A percentile compares a stretch with the other conserved stretches of the same genome.
These are phyloP conservation scores for Podospora bellae-mahoneyi DNA, from an alignment of 495 filamentous ascomycete genomes.

Conservation along the genomic window DNA sequence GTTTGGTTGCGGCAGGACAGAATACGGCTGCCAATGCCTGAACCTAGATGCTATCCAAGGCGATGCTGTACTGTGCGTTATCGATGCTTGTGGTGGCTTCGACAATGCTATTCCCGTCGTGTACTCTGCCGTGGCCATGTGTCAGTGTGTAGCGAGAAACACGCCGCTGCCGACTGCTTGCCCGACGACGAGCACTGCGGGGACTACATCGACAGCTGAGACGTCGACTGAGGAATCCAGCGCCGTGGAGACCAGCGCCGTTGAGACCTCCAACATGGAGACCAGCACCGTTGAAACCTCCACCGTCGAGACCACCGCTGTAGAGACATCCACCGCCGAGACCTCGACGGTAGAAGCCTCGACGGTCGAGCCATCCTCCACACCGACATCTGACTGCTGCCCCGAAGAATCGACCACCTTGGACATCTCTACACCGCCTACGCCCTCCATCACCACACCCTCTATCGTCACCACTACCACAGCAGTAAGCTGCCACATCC, in stretches of 20 bases:
- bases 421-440: background rate
- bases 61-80: background rate
- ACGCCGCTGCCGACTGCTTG: background rate
- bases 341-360: no score
- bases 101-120: background rate
- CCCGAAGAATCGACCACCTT: background rate
- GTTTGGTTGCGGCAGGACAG: background rate
- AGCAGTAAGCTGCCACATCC: background rate
- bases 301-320: background rate
- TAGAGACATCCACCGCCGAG: background rate
- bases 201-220: background rate
- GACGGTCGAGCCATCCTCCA: no score
- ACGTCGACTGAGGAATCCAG: background rate
- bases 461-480: background rate
- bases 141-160: background rate
- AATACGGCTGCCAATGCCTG: background rate
- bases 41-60: background rate
- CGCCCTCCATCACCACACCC: background rate
- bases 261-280: background rate
- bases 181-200: background rate
- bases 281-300: background rate
- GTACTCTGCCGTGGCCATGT: background rate
- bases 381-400: background rate
- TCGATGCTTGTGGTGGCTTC: background rate
- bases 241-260: no score